Conservation (phyloP, 2,329 filamentous ascomycete species). For the Colletotrichum melonis region DNA sequence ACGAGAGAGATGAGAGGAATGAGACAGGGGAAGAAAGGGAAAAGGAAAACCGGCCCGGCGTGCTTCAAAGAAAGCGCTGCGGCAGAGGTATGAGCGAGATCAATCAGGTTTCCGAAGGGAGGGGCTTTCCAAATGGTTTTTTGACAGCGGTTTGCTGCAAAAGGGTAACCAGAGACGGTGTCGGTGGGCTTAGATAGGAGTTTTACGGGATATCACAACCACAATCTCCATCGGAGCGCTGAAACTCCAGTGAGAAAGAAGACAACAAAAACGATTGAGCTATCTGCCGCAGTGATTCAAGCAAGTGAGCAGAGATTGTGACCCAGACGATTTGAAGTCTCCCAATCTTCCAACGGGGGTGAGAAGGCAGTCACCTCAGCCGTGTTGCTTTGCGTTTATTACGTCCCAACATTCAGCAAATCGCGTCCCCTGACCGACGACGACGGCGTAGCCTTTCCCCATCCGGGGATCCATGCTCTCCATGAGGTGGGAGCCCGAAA, state of each 20-base stretch:
- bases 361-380: not conserved
- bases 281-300: not conserved
- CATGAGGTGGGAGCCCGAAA: not conserved
- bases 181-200: slow-evolving; percentile 32
- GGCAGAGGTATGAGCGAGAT: slow-evolving; percentile 25
- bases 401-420: not conserved
- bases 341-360: no score
- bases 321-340: not conserved
- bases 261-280: not conserved
- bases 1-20: not conserved
- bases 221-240: slow-evolving; percentile 6
- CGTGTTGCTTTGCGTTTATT: no score
- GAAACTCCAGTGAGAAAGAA: not conserved
- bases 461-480: not conserved
- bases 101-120: slow-evolving; percentile 6
- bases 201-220: slow-evolving; percentile 29
- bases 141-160: slow-evolving; percentile 22
- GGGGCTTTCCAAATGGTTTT: slow-evolving; percentile 32
- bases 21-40: not conserved
- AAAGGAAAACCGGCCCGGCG: not conserved
- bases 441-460: not conserved
- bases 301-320: not conserved
- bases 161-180: slow-evolving; percentile 15
- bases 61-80: slow-evolving; percentile 3
- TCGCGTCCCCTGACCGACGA: not conserved